A percentile compares a stretch with the other conserved stretches of the same genome.
Evolutionary conservation across 768 basidiomycete genomes (phyloP).

Genomic region (Hericium erinaceus): DNA sequence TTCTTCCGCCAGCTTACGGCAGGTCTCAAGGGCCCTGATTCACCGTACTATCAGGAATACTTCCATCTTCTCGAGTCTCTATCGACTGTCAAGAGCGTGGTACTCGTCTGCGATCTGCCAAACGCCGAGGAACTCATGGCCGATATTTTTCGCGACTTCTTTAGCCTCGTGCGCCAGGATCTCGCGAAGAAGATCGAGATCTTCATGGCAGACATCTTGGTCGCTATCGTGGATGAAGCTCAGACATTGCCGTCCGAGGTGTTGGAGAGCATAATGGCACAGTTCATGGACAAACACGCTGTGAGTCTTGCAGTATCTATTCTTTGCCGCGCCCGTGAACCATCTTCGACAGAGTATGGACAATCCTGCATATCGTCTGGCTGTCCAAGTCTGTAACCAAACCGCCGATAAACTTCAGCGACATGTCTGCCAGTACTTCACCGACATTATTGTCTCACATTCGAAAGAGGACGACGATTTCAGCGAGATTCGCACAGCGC

Average conservation of each 20-base stretch:
- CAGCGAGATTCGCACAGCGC: slow-evolving; percentile 64
- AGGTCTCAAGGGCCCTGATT: slow-evolving; percentile 67
- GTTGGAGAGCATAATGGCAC: slow-evolving; percentile 72
- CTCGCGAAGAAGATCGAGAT: slow-evolving; percentile 76
- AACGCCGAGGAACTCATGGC: slow-evolving; percentile 76
- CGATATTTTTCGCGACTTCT: slow-evolving; percentile 78
- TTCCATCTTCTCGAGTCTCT: slow-evolving; percentile 91
- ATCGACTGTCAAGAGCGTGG: slow-evolving; percentile 90
- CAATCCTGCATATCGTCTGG: slow-evolving; percentile 72
- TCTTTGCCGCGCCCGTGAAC: not conserved
- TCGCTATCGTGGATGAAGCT: slow-evolving; percentile 83
- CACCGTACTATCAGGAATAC: slow-evolving; percentile 86
- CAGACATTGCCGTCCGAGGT: slow-evolving; percentile 68
- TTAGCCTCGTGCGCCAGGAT: slow-evolving; percentile 67
- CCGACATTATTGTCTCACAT: slow-evolving; percentile 69
- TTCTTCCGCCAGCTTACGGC: slow-evolving; percentile 79
- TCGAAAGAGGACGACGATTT: slow-evolving; percentile 49
- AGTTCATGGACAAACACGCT: slow-evolving; percentile 74
- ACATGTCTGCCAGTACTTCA: slow-evolving; percentile 86
- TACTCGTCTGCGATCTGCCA: slow-evolving; percentile 87
- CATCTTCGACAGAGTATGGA: slow-evolving; percentile 43
- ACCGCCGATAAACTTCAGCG: slow-evolving; percentile 84
- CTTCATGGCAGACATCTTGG: slow-evolving; percentile 83
- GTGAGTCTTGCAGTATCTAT: slow-evolving; percentile 31
- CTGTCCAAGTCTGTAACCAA: slow-evolving; percentile 75